phyloP scores from a whole-genome alignment of 2,329 filamentous ascomycete genomes.

The Trichoderma gracile region DNA sequence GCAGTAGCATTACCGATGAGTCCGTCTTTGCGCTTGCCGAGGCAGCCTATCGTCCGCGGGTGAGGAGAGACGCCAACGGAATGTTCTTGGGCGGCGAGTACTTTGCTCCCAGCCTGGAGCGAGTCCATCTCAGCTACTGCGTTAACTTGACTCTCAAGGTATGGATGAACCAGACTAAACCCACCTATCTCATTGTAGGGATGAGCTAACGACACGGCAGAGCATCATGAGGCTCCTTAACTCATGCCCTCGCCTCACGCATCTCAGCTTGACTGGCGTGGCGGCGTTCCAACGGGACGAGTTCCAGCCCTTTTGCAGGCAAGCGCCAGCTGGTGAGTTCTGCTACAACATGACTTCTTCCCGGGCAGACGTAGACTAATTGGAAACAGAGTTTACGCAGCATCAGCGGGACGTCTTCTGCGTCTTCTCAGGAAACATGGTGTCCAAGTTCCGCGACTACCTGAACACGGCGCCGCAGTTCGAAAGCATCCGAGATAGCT shows the following conservation, averaged over 20 bases:
- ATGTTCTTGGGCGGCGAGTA: conserved; percentile 53
- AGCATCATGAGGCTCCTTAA: conserved; percentile 89
- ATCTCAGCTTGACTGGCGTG: conserved; percentile 91
- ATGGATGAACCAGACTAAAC: conserved; percentile 37
- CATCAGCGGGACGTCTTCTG: conserved; percentile 96
- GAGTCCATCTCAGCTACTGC: conserved; percentile 96
- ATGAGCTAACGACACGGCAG: conserved; percentile 47
- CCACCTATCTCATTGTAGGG: background rate
- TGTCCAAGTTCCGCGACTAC: conserved; percentile 73
- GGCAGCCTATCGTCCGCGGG: conserved; percentile 57
- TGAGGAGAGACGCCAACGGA: conserved; percentile 51
- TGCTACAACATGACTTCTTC: too few species aligned
- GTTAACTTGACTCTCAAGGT: conserved; percentile 79
- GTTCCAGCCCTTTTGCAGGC: conserved; percentile 80
- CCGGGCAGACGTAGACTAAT: too few species aligned
- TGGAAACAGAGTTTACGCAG: conserved; percentile 80
- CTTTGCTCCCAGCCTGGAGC: conserved; percentile 70
- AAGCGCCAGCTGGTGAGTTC: conserved; percentile 69
- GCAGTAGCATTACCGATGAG: conserved; percentile 81
- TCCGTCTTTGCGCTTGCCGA: conserved; percentile 84
- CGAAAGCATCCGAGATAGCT: conserved; percentile 44
- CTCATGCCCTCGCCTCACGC: conserved; percentile 86
- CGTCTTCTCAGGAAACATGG: conserved; percentile 89
- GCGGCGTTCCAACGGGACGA: conserved; percentile 86
- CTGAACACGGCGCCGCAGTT: conserved; percentile 62